Conservation (phyloP, 768 basidiomycete species). For the Boletus rubroflammeus region DNA sequence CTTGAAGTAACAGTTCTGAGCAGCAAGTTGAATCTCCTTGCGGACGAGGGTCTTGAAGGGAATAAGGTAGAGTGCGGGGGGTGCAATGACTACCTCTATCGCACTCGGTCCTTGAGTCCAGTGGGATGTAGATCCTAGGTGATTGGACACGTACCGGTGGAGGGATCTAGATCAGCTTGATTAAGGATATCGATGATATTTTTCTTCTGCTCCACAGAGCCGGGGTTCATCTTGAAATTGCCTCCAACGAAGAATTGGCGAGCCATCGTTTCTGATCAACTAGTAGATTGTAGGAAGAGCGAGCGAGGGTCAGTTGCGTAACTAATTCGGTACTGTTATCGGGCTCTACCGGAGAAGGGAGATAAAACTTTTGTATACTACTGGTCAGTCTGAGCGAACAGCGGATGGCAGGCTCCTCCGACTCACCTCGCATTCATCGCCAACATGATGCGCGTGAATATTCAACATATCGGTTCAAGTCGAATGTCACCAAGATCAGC, state of each 20-base stretch:
- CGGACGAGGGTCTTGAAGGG: constrained; percentile 58
- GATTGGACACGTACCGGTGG: constrained; percentile 53
- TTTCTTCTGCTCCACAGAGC: constrained; percentile 57
- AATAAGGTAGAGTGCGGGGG: constrained; percentile 85
- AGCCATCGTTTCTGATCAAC: constrained; percentile 52
- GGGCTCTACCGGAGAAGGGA: constrained; percentile 1
- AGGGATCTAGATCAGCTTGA: constrained; percentile 69
- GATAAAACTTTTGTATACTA: too few species aligned
- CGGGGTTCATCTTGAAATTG: constrained; percentile 98
- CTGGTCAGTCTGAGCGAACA: too few species aligned
- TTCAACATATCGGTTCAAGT: too few species aligned
- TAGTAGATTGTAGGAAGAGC: too few species aligned
- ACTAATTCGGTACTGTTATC: neutral
- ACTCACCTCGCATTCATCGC: too few species aligned
- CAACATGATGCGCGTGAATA: too few species aligned
- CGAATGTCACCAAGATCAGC: too few species aligned
- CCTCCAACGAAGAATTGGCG: constrained; percentile 94
- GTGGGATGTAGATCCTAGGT: neutral
- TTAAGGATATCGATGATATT: constrained; percentile 71
- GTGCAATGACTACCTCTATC: constrained; percentile 89
- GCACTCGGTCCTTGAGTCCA: constrained; percentile 8
- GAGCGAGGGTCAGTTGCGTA: too few species aligned
- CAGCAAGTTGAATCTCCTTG: constrained; percentile 73
- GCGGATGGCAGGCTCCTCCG: too few species aligned
- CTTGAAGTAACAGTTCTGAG: constrained; percentile 90